Percentiles rank a stretch among this genome's conserved stretches.
These are phyloP conservation scores for Hemileccinum impolitum DNA, from an alignment of 768 basidiomycete species.

Conservation along the genomic window DNA sequence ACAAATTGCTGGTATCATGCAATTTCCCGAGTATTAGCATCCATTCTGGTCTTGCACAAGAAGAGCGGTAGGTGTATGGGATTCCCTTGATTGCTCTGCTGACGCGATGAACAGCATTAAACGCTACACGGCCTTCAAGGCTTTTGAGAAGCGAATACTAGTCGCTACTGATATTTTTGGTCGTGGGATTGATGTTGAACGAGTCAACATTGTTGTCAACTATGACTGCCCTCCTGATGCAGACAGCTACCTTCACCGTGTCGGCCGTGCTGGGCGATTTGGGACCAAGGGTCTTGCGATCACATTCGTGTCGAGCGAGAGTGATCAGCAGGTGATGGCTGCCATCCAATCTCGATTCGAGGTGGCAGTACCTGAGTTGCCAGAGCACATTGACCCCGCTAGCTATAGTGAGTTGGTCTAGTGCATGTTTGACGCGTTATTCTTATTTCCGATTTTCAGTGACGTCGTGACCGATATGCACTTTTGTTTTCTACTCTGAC, in stretches of 20 bases:
- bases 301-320: slow-evolving; percentile 91
- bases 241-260: slow-evolving; percentile 97
- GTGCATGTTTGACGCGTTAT: not conserved
- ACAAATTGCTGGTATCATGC: slow-evolving; percentile 93
- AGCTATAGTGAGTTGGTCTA: slow-evolving; percentile 77
- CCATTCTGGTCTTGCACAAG: slow-evolving; percentile 91
- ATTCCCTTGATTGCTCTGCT: not conserved
- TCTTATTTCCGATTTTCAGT: slow-evolving; percentile 23
- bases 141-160: slow-evolving; percentile 98
- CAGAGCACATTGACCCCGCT: slow-evolving; percentile 89
- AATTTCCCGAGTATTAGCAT: slow-evolving; percentile 99
- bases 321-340: slow-evolving; percentile 90
- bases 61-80: slow-evolving; percentile 74
- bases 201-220: slow-evolving; percentile 99
- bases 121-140: slow-evolving; percentile 97
- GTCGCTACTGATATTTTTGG: slow-evolving; percentile 99
- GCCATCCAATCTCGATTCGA: slow-evolving; percentile 96
- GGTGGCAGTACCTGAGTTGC: slow-evolving; percentile 93
- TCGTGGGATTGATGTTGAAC: slow-evolving; percentile 98
- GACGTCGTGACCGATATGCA: slow-evolving; percentile 39
- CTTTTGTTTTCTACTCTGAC: slow-evolving; percentile 3
- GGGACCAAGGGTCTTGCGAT: slow-evolving; percentile 99
- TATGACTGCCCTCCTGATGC: slow-evolving; percentile 98
- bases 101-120: slow-evolving; percentile 57
- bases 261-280: slow-evolving; percentile 98